These are phyloP conservation scores for Lactarius hatsudake DNA, from an alignment of 768 basidiomycete species.

Conservation along the genomic window DNA sequence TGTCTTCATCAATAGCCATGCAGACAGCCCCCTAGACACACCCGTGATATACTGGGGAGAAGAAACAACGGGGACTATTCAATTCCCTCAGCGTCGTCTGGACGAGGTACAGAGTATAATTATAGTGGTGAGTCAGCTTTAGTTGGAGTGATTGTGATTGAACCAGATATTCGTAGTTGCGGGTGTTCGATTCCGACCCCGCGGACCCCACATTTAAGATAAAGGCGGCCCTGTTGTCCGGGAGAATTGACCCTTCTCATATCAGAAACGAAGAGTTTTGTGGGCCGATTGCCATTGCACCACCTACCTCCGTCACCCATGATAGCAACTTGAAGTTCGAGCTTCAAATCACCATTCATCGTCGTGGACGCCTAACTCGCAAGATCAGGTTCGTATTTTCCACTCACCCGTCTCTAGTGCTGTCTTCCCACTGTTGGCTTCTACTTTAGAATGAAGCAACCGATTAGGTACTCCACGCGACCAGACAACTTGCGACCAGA, in stretches of 20 bases:
- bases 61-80: conserved; percentile 11
- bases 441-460: not conserved
- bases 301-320: not conserved
- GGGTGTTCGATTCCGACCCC: conserved; percentile 9
- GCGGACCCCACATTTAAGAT: not conserved
- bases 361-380: conserved; percentile 2
- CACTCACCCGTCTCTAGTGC: not conserved
- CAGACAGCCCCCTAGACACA: not conserved
- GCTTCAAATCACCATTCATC: conserved; percentile 16
- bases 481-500: conserved; percentile 10
- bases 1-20: conserved; percentile 18
- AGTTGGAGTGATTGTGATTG: not conserved
- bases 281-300: conserved; percentile 12
- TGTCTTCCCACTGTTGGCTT: not conserved
- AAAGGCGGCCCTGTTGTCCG: not conserved
- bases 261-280: not conserved
- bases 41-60: conserved; percentile 18
- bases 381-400: conserved; percentile 16
- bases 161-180: not conserved
- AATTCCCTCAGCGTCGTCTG: conserved; percentile 2
- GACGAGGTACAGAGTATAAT: conserved; percentile 6
- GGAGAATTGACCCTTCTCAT: not conserved
- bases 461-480: not conserved
- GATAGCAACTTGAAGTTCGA: not conserved
- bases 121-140: conserved; percentile 11